Evolutionary conservation across 345 rosid genomes (phyloP), one percentile per base, ranked within the genome.

Genomic region (Xanthoceras sorbifolium): DNA sequence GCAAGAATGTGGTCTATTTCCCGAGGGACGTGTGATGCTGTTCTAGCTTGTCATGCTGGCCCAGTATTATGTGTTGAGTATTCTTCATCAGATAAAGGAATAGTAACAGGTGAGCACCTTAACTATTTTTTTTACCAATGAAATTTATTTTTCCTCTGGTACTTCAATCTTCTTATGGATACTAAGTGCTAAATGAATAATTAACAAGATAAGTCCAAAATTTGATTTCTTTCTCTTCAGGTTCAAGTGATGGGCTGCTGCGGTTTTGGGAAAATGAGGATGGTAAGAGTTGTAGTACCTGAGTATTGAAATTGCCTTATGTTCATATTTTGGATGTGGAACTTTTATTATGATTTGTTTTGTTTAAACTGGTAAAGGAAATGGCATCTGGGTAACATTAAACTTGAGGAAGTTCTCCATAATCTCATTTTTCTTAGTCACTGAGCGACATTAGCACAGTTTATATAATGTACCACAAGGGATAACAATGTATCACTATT

Each of bases 1-100:
- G 99, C 99, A 66, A 89, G 99, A 86, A 86, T 97, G 68, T 97
- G 99, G 99, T 91, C 99, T 69, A 89, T 96, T 80, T 88, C 97
- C 69, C 88, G 88, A 80, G 99, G 99, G 78, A 83, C 92, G 44
- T 92, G 98, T 72, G 95, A 94, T 71, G 91, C 94, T 44, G 97
- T 97, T 76, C 89, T 97, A 55, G 98, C 99, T 62, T 94, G 98
- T 82, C 99, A 97, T 83, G 98, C 97, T 71, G 97, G 99, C 65
- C 97, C 99, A 6, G 85, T 94, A 74, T 81, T 84, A 64, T 83
- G 90, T 73, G 99, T 97, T 8, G 99, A 97, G 70, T 94, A 92
- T 83, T 92, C 98, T 29, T 69, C 83, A 14, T 78, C 85, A 42
- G 99, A 92, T 86, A 88, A 83, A 84, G 99, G 98, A 81, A 92